Percentiles rank a stretch among this genome's conserved stretches.
phyloP scores from a whole-genome alignment of 2,329 filamentous ascomycete species.

The Aspergillus novoparasiticus region DNA sequence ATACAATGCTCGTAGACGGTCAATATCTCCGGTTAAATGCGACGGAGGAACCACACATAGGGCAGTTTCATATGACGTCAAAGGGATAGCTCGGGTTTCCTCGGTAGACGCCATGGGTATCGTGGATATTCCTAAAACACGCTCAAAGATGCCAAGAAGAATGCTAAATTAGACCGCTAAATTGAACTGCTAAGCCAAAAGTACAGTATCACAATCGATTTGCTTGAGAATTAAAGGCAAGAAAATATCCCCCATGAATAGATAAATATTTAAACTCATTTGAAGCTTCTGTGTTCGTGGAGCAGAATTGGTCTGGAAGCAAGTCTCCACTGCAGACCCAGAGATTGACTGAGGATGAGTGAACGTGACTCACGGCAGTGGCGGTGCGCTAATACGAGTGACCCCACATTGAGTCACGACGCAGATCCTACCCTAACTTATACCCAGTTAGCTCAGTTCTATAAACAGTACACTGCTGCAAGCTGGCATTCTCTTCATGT shows the following conservation, averaged over 20 bases:
- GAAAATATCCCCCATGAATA: neutral
- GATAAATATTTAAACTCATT: neutral
- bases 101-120: neutral
- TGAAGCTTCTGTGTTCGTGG: neutral
- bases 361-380: neutral
- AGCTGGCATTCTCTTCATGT: no score
- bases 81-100: neutral
- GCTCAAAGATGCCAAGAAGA: neutral
- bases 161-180: neutral
- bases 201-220: neutral
- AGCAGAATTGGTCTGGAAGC: neutral
- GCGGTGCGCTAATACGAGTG: neutral
- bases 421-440: no score
- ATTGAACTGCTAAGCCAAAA: neutral
- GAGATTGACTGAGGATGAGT: neutral
- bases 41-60: slow-evolving; percentile 9
- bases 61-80: slow-evolving; percentile 10
- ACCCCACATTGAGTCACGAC: neutral
- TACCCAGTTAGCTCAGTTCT: no score
- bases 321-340: neutral
- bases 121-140: neutral
- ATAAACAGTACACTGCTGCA: no score
- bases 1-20: slow-evolving; percentile 6
- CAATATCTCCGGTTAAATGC: slow-evolving; percentile 3
- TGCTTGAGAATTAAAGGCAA: neutral